Evolutionary conservation across 2,329 filamentous ascomycete species (phyloP), one percentile per base, ranked within the genome.

Genomic region (Chaetomium sp.): DNA sequence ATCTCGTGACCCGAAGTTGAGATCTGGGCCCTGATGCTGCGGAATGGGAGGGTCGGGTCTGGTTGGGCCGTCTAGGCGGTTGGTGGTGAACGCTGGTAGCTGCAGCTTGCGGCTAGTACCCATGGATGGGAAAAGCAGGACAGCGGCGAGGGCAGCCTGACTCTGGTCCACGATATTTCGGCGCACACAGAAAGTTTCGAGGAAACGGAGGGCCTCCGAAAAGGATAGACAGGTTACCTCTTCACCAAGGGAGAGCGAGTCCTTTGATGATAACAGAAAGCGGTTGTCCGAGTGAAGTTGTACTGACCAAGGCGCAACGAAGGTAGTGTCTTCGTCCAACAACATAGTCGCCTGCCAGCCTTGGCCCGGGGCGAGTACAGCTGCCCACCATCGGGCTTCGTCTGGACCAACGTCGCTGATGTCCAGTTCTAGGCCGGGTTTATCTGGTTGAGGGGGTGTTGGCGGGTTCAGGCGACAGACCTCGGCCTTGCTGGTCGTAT

Each of bases 71-170:
- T 41, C 35, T 6, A 11, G 48, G 35, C n/a, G 45, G 49, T 19
- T 36, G 34, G 34, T 43, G 35, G n/a, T 38, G 40, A 10, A 49
- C 33, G 54, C 49, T 47, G 57, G 60, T 5, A 61, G 46, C n/a
- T 55, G 50, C 14, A 62, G 46, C 10, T 50, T 41, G 48, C 42
- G 42, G 37, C 38, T 53, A 5, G 6, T 27, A 12, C 56, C 34
- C 41, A 56, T 54, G 32, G 49, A 61, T 35, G 62, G 62, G 50
- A 67, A 59, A 52, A 64, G 59, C 42, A 68, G 48, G 33, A 62
- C 59, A 14, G 60, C 59, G 11, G 62, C 63, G 5, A 67, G 59
- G 9, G 64, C 65, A 32, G 63, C 62, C 33, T 61, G 49, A 41
- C 60, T 60, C 44, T 67, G 63, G 43, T 62, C 62, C 33, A 54